A percentile compares a stretch with the other conserved stretches of the same genome.
These are phyloP conservation scores for Colletotrichum spinosum DNA, from an alignment of 2,329 filamentous ascomycete genomes.

Conservation along the genomic window DNA sequence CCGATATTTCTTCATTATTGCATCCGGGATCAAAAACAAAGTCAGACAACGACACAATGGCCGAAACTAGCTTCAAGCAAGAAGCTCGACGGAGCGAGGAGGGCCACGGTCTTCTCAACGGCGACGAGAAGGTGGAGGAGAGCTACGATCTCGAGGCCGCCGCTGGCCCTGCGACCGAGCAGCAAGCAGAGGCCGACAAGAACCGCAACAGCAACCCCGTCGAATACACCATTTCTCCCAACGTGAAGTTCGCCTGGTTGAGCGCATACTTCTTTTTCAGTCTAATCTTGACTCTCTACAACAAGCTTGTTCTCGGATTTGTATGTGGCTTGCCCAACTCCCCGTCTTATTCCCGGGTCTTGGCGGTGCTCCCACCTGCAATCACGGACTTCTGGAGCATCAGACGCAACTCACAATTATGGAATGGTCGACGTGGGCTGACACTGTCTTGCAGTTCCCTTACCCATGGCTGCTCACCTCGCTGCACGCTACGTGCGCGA, in stretches of 20 bases:
- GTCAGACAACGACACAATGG: constrained; percentile 19
- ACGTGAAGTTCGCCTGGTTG: constrained; percentile 62
- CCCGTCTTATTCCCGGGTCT: neutral
- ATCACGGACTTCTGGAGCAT: neutral
- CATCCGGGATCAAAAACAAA: neutral
- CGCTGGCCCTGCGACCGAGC: constrained; percentile 24
- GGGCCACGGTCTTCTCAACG: constrained; percentile 38
- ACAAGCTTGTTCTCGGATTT: constrained; percentile 67
- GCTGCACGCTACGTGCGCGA: constrained; percentile 68
- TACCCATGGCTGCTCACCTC: constrained; percentile 72
- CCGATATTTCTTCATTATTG: neutral
- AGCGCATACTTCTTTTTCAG: constrained; percentile 64
- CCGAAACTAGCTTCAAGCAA: constrained; percentile 38
- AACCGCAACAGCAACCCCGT: constrained; percentile 32
- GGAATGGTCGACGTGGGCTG: constrained; percentile 14
- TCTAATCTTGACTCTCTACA: constrained; percentile 65
- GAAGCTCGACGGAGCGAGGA: constrained; percentile 38
- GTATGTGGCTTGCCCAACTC: constrained; percentile 46
- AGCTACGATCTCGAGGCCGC: constrained; percentile 38
- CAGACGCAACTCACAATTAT: neutral
- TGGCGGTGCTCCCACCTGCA: neutral
- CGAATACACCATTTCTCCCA: constrained; percentile 58
- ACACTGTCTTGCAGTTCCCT: constrained; percentile 56
- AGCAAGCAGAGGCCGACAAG: constrained; percentile 26
- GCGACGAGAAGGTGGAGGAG: constrained; percentile 39